Percentiles rank a stretch among this genome's conserved stretches.
These are phyloP conservation scores for Saccharomycopsis capsularis DNA, from an alignment of 805 yeast species.

Conservation along the genomic window DNA sequence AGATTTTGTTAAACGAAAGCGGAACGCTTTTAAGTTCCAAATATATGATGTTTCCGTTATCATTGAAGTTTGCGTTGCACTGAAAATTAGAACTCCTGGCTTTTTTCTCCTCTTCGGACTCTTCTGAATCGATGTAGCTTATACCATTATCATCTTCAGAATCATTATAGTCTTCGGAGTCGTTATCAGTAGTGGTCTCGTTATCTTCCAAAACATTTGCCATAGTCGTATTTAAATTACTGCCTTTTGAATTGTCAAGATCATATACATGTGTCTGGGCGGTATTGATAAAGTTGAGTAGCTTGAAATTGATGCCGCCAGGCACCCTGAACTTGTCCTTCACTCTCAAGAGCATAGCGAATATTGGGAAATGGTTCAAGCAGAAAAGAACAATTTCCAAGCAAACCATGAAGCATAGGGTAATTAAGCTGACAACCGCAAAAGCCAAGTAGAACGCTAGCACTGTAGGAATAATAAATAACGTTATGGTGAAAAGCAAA, in stretches of 20 bases:
- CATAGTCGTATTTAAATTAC: neutral
- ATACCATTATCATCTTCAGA: constrained; percentile 9
- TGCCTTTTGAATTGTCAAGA: too few species aligned
- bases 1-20: constrained; percentile 37
- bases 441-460: constrained; percentile 76
- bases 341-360: constrained; percentile 67
- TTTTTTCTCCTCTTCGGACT: neutral
- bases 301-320: constrained; percentile 42
- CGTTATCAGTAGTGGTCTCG: neutral
- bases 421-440: constrained; percentile 48
- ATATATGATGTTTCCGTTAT: constrained; percentile 20
- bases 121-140: neutral
- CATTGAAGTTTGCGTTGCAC: constrained; percentile 8
- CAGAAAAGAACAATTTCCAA: constrained; percentile 56
- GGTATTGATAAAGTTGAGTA: constrained; percentile 17
- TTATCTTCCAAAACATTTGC: neutral
- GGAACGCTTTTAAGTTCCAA: constrained; percentile 39
- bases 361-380: constrained; percentile 80
- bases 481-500: constrained; percentile 68
- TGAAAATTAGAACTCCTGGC: neutral
- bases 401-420: constrained; percentile 41
- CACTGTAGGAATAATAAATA: constrained; percentile 81
- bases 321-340: constrained; percentile 72
- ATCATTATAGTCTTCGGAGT: constrained; percentile 1
- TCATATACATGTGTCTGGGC: too few species aligned